Base-by-base conservation (phyloP, 768 basidiomycete genomes). In the Suillus plorans region DNA sequence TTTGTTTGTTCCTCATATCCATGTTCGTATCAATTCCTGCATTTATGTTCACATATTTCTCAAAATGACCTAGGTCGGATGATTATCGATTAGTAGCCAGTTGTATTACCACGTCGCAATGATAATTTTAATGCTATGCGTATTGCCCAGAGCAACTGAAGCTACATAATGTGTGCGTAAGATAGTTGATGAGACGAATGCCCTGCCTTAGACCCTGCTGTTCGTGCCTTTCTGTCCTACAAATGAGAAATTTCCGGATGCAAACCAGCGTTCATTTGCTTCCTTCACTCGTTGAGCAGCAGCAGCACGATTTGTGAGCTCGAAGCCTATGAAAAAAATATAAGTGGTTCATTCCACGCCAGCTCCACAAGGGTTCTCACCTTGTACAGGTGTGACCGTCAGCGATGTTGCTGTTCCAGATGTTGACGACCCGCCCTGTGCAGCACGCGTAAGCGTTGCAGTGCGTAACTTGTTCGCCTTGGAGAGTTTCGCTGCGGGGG, bases 211-310 rank as follows among this genome's bases (percentile, higher is more conserved):
- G 47, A 73, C 52, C 59, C 66, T 66, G 36, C 67, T 70, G 14
- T 18, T 62, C n/a, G 63, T 66, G 16, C 84, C 83, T 65, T 84
- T 84, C 70, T 84, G 81, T 13, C 90, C 90, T 25, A 88, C 80
- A 70, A 92, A 92, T 3, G 92, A 91, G 77, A 94, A 94, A 45
- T 80, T 92, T 5, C 93, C 93, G 8, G 86, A 87, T 5, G 90
- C 89, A 76, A 99, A 99, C 97, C 97, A 99, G 34, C 91, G 85
- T 62, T 97, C 95, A 78, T 99, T 99, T 31, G 97, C 97, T 69
- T 94, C 95, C 75, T 95, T 94, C 63, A 97, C 94, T 39, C 90
- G 85, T 67, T 89, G 89, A n/a, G 90, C 86, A 60, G 89, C 88
- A 5, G 90, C 86, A n/a, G 91, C 84, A 31, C 92, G 90, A 73